Evolutionary conservation across 495 filamentous ascomycete genomes (phyloP).

Genomic region (Geopyxis carbonaria): DNA sequence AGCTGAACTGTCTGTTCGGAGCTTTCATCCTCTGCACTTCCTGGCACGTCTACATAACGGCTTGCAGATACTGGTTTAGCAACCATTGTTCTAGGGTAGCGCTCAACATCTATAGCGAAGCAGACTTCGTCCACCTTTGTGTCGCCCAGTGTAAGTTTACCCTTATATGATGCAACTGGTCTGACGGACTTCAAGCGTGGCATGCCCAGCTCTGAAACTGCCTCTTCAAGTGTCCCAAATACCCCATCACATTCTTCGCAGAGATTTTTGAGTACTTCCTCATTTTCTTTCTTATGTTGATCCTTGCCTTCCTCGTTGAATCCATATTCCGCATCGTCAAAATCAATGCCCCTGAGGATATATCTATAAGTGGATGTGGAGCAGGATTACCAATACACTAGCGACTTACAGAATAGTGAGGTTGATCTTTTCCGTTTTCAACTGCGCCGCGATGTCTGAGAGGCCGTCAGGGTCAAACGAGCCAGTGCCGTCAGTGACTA

Average conservation of each 20-base stretch:
- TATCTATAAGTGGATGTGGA: no score
- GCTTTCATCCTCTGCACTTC: conserved; percentile 29
- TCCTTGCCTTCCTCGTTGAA: conserved; percentile 87
- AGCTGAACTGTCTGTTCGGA: conserved; percentile 31
- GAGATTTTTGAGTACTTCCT: conserved; percentile 44
- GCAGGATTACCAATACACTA: no score
- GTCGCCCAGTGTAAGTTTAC: conserved; percentile 65
- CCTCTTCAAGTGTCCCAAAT: conserved; percentile 72
- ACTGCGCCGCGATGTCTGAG: conserved; percentile 47
- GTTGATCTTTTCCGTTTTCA: conserved; percentile 59
- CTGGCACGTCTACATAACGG: conserved; percentile 43
- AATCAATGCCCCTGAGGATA: no score
- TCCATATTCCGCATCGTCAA: conserved; percentile 81
- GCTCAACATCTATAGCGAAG: conserved; percentile 68
- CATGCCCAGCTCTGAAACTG: conserved; percentile 48
- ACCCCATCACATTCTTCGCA: conserved; percentile 47
- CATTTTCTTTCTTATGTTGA: conserved; percentile 51
- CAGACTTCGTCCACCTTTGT: conserved; percentile 50
- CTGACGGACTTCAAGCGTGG: conserved; percentile 58
- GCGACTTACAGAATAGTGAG: conserved; percentile 62
- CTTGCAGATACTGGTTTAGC: conserved; percentile 59
- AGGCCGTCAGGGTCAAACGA: conserved; percentile 49
- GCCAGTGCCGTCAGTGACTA: conserved; percentile 67
- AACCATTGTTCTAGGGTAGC: conserved; percentile 68
- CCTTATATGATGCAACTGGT: conserved; percentile 62